phyloP scores from a whole-genome alignment of 257 asterid species.

The Henckelia pumila region DNA sequence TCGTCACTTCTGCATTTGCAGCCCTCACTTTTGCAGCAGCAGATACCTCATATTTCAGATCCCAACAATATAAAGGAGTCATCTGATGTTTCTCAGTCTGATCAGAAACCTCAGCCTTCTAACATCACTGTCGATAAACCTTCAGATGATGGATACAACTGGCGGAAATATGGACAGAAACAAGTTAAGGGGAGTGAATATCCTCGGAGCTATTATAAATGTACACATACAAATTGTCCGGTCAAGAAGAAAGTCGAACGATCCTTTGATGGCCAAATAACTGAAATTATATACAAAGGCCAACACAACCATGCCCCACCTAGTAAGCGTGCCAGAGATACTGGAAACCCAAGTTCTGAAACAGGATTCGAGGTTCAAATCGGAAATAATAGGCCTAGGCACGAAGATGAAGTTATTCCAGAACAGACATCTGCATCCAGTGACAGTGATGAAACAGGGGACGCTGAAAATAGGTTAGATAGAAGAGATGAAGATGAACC shows the following conservation, averaged over 20 bases:
- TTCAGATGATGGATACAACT: slow-evolving; percentile 53
- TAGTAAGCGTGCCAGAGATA: slow-evolving; percentile 43
- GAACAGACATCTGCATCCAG: slow-evolving; percentile 67
- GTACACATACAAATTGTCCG: slow-evolving; percentile 62
- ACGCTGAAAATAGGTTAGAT: slow-evolving; percentile 40
- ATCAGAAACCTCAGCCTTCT: slow-evolving; percentile 45
- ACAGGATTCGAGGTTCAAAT: slow-evolving; percentile 37
- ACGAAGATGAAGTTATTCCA: slow-evolving; percentile 45
- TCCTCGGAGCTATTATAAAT: slow-evolving; percentile 68
- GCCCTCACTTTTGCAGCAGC: slow-evolving; percentile 31
- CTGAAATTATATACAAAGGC: slow-evolving; percentile 60
- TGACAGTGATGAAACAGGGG: slow-evolving; percentile 65
- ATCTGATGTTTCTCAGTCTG: slow-evolving; percentile 38
- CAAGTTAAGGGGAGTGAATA: slow-evolving; percentile 58
- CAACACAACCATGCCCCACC: slow-evolving; percentile 72
- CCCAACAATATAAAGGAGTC: slow-evolving; percentile 33
- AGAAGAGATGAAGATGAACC: slow-evolving; percentile 74
- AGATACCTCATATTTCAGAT: slow-evolving; percentile 29
- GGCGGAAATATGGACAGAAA: slow-evolving; percentile 61
- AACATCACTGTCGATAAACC: slow-evolving; percentile 49
- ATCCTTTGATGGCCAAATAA: slow-evolving; percentile 51
- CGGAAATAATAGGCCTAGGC: slow-evolving; percentile 39
- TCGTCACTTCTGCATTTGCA: slow-evolving; percentile 30
- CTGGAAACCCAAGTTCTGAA: slow-evolving; percentile 47
- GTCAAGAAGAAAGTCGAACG: slow-evolving; percentile 74